Evolutionary conservation across 1,284 basidiomycete species (phyloP).

Genomic region (Leccinum subspadiceum): DNA sequence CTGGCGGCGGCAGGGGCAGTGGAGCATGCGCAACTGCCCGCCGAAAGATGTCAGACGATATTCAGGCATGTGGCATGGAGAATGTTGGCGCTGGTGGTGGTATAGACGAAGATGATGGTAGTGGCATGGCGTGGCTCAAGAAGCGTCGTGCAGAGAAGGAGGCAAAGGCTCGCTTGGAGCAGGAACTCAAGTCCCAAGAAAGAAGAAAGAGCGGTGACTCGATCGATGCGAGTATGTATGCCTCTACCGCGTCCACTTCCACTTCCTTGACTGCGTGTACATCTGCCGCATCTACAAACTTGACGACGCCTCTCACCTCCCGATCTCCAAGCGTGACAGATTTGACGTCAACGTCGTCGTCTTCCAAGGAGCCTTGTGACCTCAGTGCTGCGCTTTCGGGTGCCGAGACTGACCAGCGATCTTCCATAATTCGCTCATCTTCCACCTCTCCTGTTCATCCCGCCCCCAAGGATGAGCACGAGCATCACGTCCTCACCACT

Average conservation of each 20-base stretch:
- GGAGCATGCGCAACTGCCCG: constrained; percentile 9
- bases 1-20: constrained; percentile 8
- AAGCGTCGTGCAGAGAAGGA: constrained; percentile 51
- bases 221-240: constrained; percentile 21
- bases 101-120: constrained; percentile 63
- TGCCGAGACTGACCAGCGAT: background rate
- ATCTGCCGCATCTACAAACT: constrained; percentile 17
- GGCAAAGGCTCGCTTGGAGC: constrained; percentile 39
- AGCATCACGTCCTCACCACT: constrained; percentile 16
- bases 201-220: constrained; percentile 26
- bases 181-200: constrained; percentile 29
- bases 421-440: background rate
- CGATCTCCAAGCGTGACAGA: constrained; percentile 28
- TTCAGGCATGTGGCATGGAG: constrained; percentile 27
- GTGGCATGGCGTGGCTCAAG: constrained; percentile 73
- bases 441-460: background rate
- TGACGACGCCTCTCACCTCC: constrained; percentile 23
- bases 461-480: constrained; percentile 20
- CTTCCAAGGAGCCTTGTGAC: background rate
- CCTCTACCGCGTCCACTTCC: constrained; percentile 26
- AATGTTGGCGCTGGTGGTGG: constrained; percentile 21
- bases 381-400: background rate
- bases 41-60: constrained; percentile 20
- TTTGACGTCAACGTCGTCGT: constrained; percentile 11
- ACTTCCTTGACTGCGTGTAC: constrained; percentile 28